Evolutionary conservation across 257 asterid species (phyloP).

Genomic region (Mitragyna speciosa): DNA sequence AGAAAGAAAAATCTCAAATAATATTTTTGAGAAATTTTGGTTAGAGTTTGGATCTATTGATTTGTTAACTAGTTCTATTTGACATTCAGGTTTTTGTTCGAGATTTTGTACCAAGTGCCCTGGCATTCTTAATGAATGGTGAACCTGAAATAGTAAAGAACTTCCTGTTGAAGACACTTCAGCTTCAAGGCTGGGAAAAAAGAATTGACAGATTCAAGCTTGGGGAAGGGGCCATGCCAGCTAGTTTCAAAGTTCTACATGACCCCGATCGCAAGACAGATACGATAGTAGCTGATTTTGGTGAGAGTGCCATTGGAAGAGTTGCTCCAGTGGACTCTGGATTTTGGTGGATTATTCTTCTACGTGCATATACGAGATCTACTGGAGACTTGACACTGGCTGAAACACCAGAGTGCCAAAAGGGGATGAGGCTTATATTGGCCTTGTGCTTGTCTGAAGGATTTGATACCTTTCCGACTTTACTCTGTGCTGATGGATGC

Average conservation of each 20-base stretch:
- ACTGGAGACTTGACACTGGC: constrained; percentile 63
- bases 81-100: constrained; percentile 66
- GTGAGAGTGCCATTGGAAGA: constrained; percentile 82
- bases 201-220: constrained; percentile 68
- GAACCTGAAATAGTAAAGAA: constrained; percentile 76
- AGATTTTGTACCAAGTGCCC: constrained; percentile 76
- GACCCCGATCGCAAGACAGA: constrained; percentile 65
- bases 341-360: constrained; percentile 87
- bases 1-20: background rate
- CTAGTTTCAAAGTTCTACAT: constrained; percentile 77
- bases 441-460: constrained; percentile 70
- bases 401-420: constrained; percentile 74
- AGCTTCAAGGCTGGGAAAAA: constrained; percentile 84
- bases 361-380: constrained; percentile 79
- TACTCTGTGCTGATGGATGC: constrained; percentile 84
- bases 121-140: constrained; percentile 75
- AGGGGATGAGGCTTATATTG: constrained; percentile 73
- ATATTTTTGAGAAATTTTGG: background rate
- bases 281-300: constrained; percentile 69
- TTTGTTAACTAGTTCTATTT: background rate
- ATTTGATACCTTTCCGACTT: constrained; percentile 74
- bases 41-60: background rate
- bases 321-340: constrained; percentile 90
- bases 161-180: constrained; percentile 68
- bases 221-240: constrained; percentile 81